These are phyloP conservation scores for Eucalyptus decipiens DNA, from an alignment of 345 rosid genomes.

Conservation along the genomic window DNA sequence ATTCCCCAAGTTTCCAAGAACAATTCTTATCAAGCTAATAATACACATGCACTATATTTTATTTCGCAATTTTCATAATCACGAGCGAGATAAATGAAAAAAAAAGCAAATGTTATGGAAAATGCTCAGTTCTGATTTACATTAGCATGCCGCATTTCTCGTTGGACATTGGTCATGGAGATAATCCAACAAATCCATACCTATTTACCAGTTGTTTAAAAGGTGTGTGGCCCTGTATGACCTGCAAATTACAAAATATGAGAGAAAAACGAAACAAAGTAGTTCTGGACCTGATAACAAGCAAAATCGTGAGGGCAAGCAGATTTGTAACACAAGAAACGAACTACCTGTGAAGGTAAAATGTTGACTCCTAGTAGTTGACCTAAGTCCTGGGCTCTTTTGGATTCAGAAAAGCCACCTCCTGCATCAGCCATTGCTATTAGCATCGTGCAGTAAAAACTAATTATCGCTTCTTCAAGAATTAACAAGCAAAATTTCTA, in stretches of 20 bases:
- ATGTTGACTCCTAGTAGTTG: constrained; percentile 38
- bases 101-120: not conserved
- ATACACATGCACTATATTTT: not conserved
- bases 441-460: not conserved
- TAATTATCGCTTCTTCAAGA: not conserved
- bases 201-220: constrained; percentile 52
- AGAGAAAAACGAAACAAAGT: not conserved
- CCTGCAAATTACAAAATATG: constrained; percentile 18
- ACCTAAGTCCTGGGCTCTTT: constrained; percentile 65
- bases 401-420: constrained; percentile 74
- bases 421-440: constrained; percentile 16
- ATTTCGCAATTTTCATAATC: not conserved
- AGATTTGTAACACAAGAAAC: not conserved
- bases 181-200: constrained; percentile 4
- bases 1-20: not conserved
- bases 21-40: not conserved
- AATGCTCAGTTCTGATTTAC: not conserved
- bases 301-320: not conserved
- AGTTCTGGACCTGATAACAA: not conserved
- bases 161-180: not conserved
- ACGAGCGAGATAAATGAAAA: not conserved
- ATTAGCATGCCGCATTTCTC: not conserved
- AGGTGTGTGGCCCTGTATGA: constrained; percentile 80
- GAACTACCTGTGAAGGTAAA: constrained; percentile 52
- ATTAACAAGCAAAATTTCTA: not conserved